Evolutionary conservation across 345 rosid species (phyloP).

Genomic region (Cochlearia excelsa): DNA sequence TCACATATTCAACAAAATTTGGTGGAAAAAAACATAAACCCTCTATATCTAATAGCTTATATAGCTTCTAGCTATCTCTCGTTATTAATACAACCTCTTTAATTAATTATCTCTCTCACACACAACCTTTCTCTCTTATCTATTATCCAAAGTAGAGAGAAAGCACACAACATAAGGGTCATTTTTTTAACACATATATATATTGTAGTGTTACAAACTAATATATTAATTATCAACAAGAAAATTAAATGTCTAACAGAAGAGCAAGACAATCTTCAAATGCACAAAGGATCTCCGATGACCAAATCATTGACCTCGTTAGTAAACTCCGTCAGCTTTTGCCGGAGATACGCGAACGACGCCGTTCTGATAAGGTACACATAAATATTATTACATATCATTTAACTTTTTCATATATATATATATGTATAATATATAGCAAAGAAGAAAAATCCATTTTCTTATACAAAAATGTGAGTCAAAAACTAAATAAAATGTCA

Average conservation of each 20-base stretch:
- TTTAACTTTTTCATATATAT: constrained; percentile 1
- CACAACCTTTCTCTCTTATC: neutral
- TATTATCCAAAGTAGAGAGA: constrained; percentile 1
- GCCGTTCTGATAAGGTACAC: constrained; percentile 69
- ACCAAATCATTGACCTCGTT: constrained; percentile 76
- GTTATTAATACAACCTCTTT: neutral
- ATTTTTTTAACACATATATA: constrained; percentile 17
- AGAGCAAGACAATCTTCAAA: constrained; percentile 63
- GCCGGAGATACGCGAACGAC: constrained; percentile 66
- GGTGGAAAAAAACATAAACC: neutral
- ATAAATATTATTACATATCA: neutral
- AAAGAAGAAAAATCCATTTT: too few relatives aligned
- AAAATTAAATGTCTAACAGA: constrained; percentile 60
- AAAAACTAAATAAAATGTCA: too few relatives aligned
- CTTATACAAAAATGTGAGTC: too few relatives aligned
- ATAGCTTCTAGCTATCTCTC: neutral
- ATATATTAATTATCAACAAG: neutral
- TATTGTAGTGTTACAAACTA: constrained; percentile 13
- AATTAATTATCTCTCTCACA: neutral
- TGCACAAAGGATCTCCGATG: constrained; percentile 57
- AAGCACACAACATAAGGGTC: constrained; percentile 1
- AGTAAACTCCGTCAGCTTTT: constrained; percentile 73
- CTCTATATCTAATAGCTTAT: neutral
- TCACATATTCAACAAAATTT: constrained; percentile 7
- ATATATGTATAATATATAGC: too few relatives aligned